Evolutionary conservation across 176 grass and related monocot species (phyloP).

Genomic region (Carex parvula): DNA sequence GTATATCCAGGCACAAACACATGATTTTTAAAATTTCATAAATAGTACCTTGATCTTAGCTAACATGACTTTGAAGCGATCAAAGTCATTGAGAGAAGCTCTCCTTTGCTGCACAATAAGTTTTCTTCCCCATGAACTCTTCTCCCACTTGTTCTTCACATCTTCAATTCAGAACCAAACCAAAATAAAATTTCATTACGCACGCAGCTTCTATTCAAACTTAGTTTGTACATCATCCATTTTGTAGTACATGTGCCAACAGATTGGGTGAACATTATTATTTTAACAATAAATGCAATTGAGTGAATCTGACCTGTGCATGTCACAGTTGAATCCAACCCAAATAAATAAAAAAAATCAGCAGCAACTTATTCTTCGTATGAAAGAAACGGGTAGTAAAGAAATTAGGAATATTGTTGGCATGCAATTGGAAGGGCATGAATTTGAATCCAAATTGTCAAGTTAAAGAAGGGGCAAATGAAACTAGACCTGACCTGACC

Average conservation of each 20-base stretch:
- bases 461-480: not conserved
- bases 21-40: not conserved
- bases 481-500: not conserved
- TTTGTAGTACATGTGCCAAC: not conserved
- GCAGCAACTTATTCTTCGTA: not conserved
- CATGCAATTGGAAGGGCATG: not conserved
- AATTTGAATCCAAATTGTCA: not conserved
- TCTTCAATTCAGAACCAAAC: constrained; percentile 31
- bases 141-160: constrained; percentile 94
- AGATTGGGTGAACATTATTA: not conserved
- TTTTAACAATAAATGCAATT: not conserved
- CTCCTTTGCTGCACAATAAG: constrained; percentile 94
- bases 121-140: constrained; percentile 95
- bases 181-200: not conserved
- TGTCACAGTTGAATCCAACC: not conserved
- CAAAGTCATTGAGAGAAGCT: constrained; percentile 84
- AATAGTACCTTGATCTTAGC: constrained; percentile 72
- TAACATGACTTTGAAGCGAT: constrained; percentile 95
- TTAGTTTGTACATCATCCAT: not conserved
- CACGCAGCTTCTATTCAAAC: not conserved
- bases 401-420: not conserved
- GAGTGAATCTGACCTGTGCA: not conserved
- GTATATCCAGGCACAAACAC: not conserved
- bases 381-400: not conserved
- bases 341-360: not conserved